phyloP scores from a whole-genome alignment of 2,329 filamentous ascomycete species.

The Parastagonospora avenae region DNA sequence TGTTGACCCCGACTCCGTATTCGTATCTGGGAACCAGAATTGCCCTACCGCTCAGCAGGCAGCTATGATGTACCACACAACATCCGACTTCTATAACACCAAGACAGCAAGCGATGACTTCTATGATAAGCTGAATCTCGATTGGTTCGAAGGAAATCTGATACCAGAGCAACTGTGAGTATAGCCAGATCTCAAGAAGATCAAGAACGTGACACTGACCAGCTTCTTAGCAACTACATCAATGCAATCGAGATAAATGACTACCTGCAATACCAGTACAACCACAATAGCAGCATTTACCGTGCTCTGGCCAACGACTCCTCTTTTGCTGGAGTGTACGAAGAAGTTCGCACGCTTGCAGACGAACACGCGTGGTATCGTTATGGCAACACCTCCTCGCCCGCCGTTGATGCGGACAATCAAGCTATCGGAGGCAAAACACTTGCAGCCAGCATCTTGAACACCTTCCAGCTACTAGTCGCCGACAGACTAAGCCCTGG shows the following conservation, averaged over 20 bases:
- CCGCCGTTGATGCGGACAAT: slow-evolving; percentile 17
- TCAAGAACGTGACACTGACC: background rate
- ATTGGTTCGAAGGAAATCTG: slow-evolving; percentile 52
- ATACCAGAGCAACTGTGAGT: slow-evolving; percentile 35
- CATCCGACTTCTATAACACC: slow-evolving; percentile 49
- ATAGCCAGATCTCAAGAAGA: background rate
- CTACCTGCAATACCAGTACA: slow-evolving; percentile 59
- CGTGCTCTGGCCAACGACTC: slow-evolving; percentile 39
- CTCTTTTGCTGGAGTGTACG: slow-evolving; percentile 24
- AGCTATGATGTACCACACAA: slow-evolving; percentile 49
- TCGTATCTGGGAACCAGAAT: slow-evolving; percentile 54
- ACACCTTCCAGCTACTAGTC: slow-evolving; percentile 28
- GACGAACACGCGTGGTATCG: slow-evolving; percentile 53
- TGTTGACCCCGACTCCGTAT: slow-evolving; percentile 58
- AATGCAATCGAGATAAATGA: slow-evolving; percentile 62
- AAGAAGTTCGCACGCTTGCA: slow-evolving; percentile 50
- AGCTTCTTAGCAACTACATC: slow-evolving; percentile 50
- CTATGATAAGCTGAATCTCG: slow-evolving; percentile 53
- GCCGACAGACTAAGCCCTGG: slow-evolving; percentile 10
- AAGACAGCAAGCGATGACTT: slow-evolving; percentile 46
- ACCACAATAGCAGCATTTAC: slow-evolving; percentile 56
- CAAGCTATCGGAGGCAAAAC: slow-evolving; percentile 40
- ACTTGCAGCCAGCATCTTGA: slow-evolving; percentile 31
- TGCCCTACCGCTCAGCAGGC: slow-evolving; percentile 49
- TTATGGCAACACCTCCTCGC: slow-evolving; percentile 50